phyloP scores from a whole-genome alignment of 2,329 filamentous ascomycete species.

The Gnomoniopsis smithogilvyi region DNA sequence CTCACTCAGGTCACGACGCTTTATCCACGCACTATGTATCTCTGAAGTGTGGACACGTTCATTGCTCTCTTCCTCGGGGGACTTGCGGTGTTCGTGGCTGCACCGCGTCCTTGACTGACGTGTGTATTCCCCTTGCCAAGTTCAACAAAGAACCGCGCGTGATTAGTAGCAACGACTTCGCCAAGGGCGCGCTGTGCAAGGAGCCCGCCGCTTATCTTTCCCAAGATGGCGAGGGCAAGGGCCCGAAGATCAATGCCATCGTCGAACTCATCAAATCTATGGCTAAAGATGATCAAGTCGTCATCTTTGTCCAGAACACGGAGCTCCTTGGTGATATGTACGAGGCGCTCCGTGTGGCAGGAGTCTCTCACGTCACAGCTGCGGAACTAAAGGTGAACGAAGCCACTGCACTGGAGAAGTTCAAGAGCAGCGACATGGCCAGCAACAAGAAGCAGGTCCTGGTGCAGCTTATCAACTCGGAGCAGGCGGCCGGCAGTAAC shows the following conservation, averaged over 20 bases:
- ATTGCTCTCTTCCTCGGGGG: not conserved
- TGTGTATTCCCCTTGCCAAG: constrained; percentile 11
- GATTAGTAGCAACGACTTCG: not conserved
- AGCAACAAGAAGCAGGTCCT: constrained; percentile 26
- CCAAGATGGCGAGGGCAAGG: constrained; percentile 14
- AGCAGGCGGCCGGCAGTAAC: constrained; percentile 39
- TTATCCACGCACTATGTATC: constrained; percentile 7
- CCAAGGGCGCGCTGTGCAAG: not conserved
- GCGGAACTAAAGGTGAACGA: not conserved
- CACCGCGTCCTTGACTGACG: constrained; percentile 5
- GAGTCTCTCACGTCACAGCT: constrained; percentile 17
- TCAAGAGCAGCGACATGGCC: constrained; percentile 23
- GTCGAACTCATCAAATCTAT: constrained; percentile 24
- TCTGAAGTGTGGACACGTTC: constrained; percentile 13
- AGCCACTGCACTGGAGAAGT: constrained; percentile 21
- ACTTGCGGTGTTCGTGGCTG: constrained; percentile 9
- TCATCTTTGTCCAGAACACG: constrained; percentile 37
- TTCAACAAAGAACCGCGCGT: constrained; percentile 2
- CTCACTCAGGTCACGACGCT: not conserved
- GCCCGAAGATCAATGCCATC: constrained; percentile 21
- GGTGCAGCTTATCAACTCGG: constrained; percentile 35
- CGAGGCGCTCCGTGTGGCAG: constrained; percentile 15
- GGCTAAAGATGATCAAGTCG: constrained; percentile 22
- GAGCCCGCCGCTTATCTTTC: constrained; percentile 4
- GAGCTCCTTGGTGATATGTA: constrained; percentile 27